These are phyloP conservation scores for Boletus calvinii DNA, from an alignment of 1,284 basidiomycete genomes.

Conservation along the genomic window DNA sequence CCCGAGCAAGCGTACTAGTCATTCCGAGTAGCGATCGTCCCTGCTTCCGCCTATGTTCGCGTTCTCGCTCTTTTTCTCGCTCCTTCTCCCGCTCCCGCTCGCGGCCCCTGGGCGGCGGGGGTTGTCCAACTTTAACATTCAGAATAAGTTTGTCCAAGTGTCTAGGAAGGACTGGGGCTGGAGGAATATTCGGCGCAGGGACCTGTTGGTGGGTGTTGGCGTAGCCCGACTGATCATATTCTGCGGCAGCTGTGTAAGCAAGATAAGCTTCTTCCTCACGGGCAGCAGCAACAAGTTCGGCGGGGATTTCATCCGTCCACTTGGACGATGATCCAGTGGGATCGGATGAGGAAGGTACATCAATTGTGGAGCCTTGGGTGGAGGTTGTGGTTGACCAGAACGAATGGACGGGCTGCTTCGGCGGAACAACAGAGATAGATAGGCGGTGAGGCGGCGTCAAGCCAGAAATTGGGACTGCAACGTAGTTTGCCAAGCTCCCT, in stretches of 20 bases:
- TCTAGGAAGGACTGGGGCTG: constrained; percentile 83
- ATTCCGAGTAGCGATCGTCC: constrained; percentile 34
- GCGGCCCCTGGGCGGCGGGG: constrained; percentile 32
- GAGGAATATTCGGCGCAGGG: constrained; percentile 73
- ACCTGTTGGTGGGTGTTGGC: constrained; percentile 32
- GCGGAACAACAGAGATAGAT: constrained; percentile 39
- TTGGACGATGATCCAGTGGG: constrained; percentile 35
- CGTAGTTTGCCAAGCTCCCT: constrained; percentile 94
- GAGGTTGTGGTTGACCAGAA: constrained; percentile 40
- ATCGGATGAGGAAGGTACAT: constrained; percentile 25
- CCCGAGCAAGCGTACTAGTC: constrained; percentile 30
- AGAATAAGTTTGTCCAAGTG: constrained; percentile 94
- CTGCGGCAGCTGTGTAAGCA: constrained; percentile 40
- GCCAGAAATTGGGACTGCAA: constrained; percentile 51
- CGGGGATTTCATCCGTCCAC: constrained; percentile 80
- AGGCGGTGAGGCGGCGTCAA: constrained; percentile 32
- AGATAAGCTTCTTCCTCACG: constrained; percentile 80
- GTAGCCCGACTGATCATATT: constrained; percentile 31
- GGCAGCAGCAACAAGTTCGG: constrained; percentile 75
- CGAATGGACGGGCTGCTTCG: constrained; percentile 34
- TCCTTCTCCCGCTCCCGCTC: constrained; percentile 36
- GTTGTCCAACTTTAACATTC: constrained; percentile 54
- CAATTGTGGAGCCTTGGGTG: constrained; percentile 31
- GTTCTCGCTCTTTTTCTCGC: constrained; percentile 32
- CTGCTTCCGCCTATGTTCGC: constrained; percentile 33